These are phyloP conservation scores for Suillus tomentosus DNA, from an alignment of 768 basidiomycete species.

Conservation along the genomic window DNA sequence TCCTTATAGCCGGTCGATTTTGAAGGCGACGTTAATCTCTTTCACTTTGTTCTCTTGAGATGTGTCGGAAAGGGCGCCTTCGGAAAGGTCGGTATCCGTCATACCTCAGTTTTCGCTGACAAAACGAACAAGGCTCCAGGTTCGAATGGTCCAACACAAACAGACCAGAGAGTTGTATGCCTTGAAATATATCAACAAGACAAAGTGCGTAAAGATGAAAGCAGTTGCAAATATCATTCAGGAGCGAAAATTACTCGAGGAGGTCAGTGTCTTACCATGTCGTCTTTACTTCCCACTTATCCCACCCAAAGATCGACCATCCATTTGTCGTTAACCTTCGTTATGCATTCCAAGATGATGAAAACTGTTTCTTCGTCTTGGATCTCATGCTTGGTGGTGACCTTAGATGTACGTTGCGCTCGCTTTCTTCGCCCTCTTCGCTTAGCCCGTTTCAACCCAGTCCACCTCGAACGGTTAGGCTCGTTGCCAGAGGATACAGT, in stretches of 20 bases:
- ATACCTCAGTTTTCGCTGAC: constrained; percentile 4
- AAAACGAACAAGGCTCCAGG: constrained; percentile 50
- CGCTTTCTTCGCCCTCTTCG: background rate
- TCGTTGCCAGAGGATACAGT: constrained; percentile 76
- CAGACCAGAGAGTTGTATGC: constrained; percentile 96
- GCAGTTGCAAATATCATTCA: constrained; percentile 97
- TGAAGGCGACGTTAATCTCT: constrained; percentile 93
- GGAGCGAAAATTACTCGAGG: constrained; percentile 91
- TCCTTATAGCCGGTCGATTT: constrained; percentile 83
- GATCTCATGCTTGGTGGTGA: constrained; percentile 98
- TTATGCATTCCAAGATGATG: constrained; percentile 97
- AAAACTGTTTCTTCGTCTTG: constrained; percentile 97
- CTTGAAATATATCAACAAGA: constrained; percentile 99
- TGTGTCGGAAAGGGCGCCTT: constrained; percentile 99
- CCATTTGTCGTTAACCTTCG: constrained; percentile 93
- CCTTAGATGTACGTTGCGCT: constrained; percentile 73
- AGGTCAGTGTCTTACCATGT: constrained; percentile 51
- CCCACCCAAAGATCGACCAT: constrained; percentile 75
- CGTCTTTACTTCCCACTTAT: background rate
- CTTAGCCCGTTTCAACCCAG: constrained; percentile 38
- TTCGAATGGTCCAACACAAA: constrained; percentile 99
- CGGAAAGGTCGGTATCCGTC: constrained; percentile 72
- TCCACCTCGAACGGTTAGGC: constrained; percentile 85
- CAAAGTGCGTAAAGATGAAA: constrained; percentile 98
- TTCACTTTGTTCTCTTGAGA: constrained; percentile 92